A percentile compares a stretch with the other conserved stretches of the same genome.
phyloP scores from a whole-genome alignment of 495 filamentous ascomycete species.

The Schizothecium vesticola region DNA sequence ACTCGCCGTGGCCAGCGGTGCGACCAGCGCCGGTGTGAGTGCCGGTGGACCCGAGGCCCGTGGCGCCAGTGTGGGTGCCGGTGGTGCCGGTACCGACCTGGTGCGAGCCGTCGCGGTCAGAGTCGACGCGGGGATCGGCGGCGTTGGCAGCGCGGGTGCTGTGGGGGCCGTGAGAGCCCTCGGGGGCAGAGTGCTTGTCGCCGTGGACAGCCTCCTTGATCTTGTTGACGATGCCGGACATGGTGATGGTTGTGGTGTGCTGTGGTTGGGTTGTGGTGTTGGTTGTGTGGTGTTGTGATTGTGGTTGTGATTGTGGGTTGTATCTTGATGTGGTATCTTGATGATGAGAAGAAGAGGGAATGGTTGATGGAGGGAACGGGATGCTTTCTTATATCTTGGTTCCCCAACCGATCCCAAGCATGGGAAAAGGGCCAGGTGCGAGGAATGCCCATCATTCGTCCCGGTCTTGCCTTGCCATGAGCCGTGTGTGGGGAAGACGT shows the following conservation, averaged over 20 bases:
- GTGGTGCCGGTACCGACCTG: slow-evolving; percentile 30
- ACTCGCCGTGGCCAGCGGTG: slow-evolving; percentile 17
- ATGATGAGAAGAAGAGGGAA: not conserved
- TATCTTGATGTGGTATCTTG: slow-evolving; percentile 1
- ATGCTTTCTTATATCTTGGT: not conserved
- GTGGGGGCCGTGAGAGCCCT: slow-evolving; percentile 46
- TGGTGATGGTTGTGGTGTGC: slow-evolving; percentile 34
- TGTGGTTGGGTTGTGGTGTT: not conserved
- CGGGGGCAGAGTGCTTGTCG: slow-evolving; percentile 24
- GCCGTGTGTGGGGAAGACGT: not conserved
- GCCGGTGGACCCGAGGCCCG: slow-evolving; percentile 13
- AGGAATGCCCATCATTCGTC: not conserved
- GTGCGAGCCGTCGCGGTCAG: slow-evolving; percentile 18
- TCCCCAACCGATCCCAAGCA: not conserved
- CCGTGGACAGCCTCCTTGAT: slow-evolving; percentile 61
- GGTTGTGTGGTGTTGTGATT: no score
- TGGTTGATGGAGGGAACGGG: not conserved
- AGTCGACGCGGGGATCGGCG: slow-evolving; percentile 24
- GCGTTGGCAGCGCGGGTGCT: slow-evolving; percentile 52
- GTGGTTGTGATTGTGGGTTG: not conserved
- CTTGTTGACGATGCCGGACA: slow-evolving; percentile 67
- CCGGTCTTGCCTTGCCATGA: not conserved
- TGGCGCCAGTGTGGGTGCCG: slow-evolving; percentile 9
- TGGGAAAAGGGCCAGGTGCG: not conserved
- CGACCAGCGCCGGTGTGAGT: not conserved